Evolutionary conservation across 1,284 basidiomycete species (phyloP), one percentile per base, ranked within the genome.

Genomic region (Erythrobasidium hasegawianum): DNA sequence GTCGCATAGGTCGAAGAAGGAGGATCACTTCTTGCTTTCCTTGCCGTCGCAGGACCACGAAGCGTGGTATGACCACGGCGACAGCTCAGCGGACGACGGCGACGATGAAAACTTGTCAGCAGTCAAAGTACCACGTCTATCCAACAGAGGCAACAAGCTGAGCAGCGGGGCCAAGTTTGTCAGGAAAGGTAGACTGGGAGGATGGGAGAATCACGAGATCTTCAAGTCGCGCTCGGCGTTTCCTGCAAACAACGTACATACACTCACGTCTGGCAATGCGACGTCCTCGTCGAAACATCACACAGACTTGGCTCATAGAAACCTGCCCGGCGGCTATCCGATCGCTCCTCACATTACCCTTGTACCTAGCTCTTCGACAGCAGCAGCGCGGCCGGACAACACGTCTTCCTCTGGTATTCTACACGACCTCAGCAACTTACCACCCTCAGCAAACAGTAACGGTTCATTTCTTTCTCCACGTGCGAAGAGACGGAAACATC

Each of bases 61-160:
- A 10, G n/a, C 33, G 10, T 65, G 62, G 62, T 55, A 65, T 22
- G 49, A 43, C 18, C 40, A 33, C 14, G 62, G 55, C 9, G 56
- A 65, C 18, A 47, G 43, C 22, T 38, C 43, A 26, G 43, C 38
- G 22, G 43, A 58, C 33, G 56, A 45, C 18, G 50, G 56, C 11
- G 55, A 47, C 22, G 56, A 40, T 20, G 55, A 57, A 20, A 56
- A 65, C 45, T 52, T 29, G 33, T 2, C 29, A 53, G n/a, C 43
- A 18, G 14, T 43, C 55, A n/a, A 57, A 26, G 43, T 50, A 43
- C 62, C 55, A n/a, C 55, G 29, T 41, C 56, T 70, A 13, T 71
- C 71, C 11, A 74, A 74, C 68, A 65, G 73, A 16, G 73, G 73
- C 20, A 33, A 71, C 67, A 74, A 74, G 67, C 71, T 74, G 16